Conservation (phyloP, 495 filamentous ascomycete species). For the Neurospora sp. region DNA sequence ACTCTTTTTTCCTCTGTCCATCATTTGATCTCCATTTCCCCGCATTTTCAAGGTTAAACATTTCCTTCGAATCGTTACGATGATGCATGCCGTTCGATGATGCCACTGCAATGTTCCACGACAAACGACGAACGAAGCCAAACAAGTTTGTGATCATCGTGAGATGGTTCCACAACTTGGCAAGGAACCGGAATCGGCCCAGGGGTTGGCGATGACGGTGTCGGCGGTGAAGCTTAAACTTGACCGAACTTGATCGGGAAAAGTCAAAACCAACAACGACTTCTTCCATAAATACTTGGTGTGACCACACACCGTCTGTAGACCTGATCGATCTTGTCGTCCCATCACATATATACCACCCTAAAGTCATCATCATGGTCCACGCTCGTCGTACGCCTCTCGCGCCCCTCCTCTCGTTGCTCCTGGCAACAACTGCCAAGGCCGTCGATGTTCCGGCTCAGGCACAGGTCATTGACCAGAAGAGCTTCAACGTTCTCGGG, state of each 20-base stretch:
- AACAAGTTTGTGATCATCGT: background rate
- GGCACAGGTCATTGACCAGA: conserved; percentile 34
- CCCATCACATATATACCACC: background rate
- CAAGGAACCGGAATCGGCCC: background rate
- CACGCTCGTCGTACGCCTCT: background rate
- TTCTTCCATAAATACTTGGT: background rate
- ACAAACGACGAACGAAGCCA: background rate
- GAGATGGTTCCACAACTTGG: background rate
- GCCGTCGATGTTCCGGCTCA: conserved; percentile 22
- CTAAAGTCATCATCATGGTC: background rate
- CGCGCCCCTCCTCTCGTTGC: background rate
- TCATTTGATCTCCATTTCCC: too few relatives aligned
- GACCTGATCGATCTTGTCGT: background rate
- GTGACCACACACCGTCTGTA: background rate
- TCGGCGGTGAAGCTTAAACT: background rate
- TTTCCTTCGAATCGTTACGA: too few relatives aligned
- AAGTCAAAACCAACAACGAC: background rate
- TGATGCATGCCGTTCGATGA: too few relatives aligned
- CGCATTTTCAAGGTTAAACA: too few relatives aligned
- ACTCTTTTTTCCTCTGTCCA: too few relatives aligned
- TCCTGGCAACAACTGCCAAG: background rate
- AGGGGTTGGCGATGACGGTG: background rate
- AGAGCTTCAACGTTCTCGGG: conserved; percentile 29
- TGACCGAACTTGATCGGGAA: background rate
- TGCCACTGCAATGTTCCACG: too few relatives aligned